Conservation (phyloP, 306 rosid genomes). For the Rubus idaeus region DNA sequence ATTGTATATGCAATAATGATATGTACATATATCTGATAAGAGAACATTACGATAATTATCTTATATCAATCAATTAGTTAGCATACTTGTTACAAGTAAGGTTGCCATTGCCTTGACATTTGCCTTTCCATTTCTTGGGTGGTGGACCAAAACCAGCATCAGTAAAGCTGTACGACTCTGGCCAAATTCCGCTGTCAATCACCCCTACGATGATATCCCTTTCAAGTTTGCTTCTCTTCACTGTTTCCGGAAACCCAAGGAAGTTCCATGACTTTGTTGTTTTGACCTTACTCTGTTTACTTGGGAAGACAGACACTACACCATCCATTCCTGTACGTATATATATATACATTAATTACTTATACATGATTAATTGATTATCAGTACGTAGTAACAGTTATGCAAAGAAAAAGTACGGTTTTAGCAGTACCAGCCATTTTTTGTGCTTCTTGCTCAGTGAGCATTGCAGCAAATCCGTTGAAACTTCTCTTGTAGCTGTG, state of each 20-base stretch:
- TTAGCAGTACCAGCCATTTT: constrained; percentile 33
- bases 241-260: constrained; percentile 26
- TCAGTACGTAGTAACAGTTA: not conserved
- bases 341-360: not conserved
- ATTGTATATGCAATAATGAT: no score
- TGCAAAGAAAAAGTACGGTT: not conserved
- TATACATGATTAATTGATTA: not conserved
- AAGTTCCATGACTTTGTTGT: constrained; percentile 59
- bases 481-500: constrained; percentile 37
- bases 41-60: no score
- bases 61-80: not conserved
- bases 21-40: no score
- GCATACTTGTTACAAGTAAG: constrained; percentile 50
- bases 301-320: constrained; percentile 25
- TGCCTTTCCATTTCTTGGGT: constrained; percentile 47
- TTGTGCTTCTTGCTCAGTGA: constrained; percentile 37
- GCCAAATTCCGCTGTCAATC: constrained; percentile 45
- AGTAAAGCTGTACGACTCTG: constrained; percentile 43
- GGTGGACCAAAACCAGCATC: constrained; percentile 47
- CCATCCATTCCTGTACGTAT: constrained; percentile 29
- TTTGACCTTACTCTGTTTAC: not conserved
- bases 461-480: constrained; percentile 37
- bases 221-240: constrained; percentile 1
- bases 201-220: constrained; percentile 42
- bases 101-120: constrained; percentile 28